Base-by-base conservation (phyloP, 306 rosid species). In the Trichosanthes cucumerina region DNA sequence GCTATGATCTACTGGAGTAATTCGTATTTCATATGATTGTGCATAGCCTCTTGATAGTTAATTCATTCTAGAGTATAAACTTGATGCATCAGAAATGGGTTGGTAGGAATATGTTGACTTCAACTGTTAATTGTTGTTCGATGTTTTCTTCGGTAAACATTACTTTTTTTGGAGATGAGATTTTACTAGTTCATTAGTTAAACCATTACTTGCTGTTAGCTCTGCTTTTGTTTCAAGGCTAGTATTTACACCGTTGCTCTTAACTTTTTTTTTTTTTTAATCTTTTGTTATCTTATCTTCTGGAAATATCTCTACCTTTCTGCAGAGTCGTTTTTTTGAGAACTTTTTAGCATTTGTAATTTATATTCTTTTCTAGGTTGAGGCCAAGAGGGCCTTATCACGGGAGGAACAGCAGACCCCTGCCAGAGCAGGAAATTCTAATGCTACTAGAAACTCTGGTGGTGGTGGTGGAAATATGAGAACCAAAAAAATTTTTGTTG, bases 361-460 rank as follows among this genome's bases (percentile, higher is more conserved):
- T 83, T 81, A 73, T 73, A 31, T 85, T 82, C n/a, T 80, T 36
- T 84, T 87, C 74, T 89, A 96, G 99, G 98, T 96, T 56, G 99
- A 96, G 88, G 97, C 96, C 77, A 96, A 96, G 89, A 90, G 88
- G 88, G 99, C 99, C 76, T 86, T 96, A 77, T 96, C 98, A 52
- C 91, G 99, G 84, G 99, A 96, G 86, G 99, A 96, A 73, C 99
- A 96, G 79, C 98, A 93, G 74, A 88, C 90, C 69, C 88, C 99
- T 68, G 88, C 88, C 24, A 91, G 96, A 83, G 33, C 80, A 74
- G 97, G 97, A 74, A 90, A 91, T 78, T 57, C 90, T 80, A 88
- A 88, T 83, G 81, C 90, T 83, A 75, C 79, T 24, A 86, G 91
- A 84, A 93, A 79, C 84, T 82, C 83, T 31, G 97, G 96, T 53